Percentiles rank a stretch among this genome's conserved stretches.
phyloP scores from a whole-genome alignment of 345 rosid species.

The Trapa incisa region DNA sequence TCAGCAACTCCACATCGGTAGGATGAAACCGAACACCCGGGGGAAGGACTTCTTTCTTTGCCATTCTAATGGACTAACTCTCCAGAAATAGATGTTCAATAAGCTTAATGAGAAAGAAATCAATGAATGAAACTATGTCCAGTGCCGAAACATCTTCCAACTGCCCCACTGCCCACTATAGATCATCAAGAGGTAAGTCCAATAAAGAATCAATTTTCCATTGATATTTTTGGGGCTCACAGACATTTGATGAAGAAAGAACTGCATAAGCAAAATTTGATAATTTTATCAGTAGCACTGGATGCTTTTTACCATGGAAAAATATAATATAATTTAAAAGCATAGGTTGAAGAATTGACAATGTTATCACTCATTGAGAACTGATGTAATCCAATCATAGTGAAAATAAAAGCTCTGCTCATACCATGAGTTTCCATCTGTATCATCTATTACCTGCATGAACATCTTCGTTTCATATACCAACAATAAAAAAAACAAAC shows the following conservation, averaged over 20 bases:
- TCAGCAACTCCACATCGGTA: slow-evolving; percentile 59
- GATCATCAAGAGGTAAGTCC: slow-evolving; percentile 55
- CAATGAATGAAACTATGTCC: slow-evolving; percentile 25
- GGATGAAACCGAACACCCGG: slow-evolving; percentile 90
- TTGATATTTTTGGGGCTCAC: slow-evolving; percentile 15
- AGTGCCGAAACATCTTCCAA: slow-evolving; percentile 44
- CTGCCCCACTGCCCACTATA: slow-evolving; percentile 58
- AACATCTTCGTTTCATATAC: not conserved
- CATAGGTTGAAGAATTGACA: not conserved
- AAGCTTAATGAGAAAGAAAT: not conserved
- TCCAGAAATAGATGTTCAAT: slow-evolving; percentile 4
- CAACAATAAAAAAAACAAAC: not conserved
- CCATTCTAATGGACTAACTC: slow-evolving; percentile 20
- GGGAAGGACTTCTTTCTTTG: slow-evolving; percentile 13
- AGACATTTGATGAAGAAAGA: slow-evolving; percentile 34
- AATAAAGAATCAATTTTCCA: slow-evolving; percentile 25
- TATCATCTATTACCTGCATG: not conserved
- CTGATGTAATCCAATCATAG: too few species aligned
- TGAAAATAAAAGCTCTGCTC: not conserved
- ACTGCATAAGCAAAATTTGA: not conserved
- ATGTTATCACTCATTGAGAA: not conserved
- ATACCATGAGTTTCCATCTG: not conserved
- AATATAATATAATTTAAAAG: not conserved
- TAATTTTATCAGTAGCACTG: not conserved
- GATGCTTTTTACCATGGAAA: not conserved